These are phyloP conservation scores for Cicer judaicum DNA, from an alignment of 306 rosid genomes.

Conservation along the genomic window DNA sequence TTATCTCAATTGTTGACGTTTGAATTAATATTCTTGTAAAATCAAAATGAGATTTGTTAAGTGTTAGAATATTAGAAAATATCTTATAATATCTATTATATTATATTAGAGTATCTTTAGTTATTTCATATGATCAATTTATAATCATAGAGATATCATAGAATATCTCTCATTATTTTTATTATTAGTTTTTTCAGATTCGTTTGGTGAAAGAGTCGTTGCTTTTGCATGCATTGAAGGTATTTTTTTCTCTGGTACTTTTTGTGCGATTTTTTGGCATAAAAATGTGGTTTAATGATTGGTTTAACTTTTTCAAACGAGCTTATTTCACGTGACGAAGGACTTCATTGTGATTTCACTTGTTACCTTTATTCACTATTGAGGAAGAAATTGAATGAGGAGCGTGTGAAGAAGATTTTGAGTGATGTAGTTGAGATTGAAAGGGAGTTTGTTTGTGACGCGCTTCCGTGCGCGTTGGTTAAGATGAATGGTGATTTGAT, in stretches of 20 bases:
- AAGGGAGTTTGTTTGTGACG: constrained; percentile 81
- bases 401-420: constrained; percentile 65
- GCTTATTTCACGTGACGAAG: constrained; percentile 88
- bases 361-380: constrained; percentile 63
- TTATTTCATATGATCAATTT: too few species aligned
- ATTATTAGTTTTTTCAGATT: constrained; percentile 18
- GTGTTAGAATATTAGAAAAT: too few species aligned
- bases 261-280: constrained; percentile 85
- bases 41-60: too few species aligned
- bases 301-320: constrained; percentile 85
- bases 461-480: constrained; percentile 81
- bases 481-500: constrained; percentile 82
- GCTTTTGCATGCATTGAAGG: constrained; percentile 92
- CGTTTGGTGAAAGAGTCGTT: constrained; percentile 55
- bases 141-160: too few species aligned
- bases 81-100: too few species aligned
- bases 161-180: too few species aligned
- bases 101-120: too few species aligned
- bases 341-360: constrained; percentile 82
- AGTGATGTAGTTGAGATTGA: constrained; percentile 74
- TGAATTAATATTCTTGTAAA: too few species aligned
- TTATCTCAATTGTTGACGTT: too few species aligned
- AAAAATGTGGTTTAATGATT: constrained; percentile 86
- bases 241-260: constrained; percentile 86
- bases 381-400: constrained; percentile 57